Evolutionary conservation across 2,329 filamentous ascomycete species (phyloP).

Genomic region (Penicillium sp.): DNA sequence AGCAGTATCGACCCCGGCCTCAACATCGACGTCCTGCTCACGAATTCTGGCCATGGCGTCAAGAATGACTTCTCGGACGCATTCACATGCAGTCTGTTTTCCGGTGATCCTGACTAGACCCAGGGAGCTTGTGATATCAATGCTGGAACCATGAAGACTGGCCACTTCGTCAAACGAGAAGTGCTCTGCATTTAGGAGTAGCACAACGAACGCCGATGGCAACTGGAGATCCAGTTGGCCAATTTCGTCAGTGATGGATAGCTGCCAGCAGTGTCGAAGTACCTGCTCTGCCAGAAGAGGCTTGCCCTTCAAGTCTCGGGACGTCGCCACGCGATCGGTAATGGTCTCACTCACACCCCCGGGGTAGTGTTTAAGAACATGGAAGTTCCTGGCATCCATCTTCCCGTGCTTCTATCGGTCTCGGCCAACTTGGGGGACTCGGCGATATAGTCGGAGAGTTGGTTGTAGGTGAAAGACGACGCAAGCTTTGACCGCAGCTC

Average conservation of each 20-base stretch:
- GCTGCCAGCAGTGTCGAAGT: conserved; percentile 38
- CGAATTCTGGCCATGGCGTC: conserved; percentile 29
- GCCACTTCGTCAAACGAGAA: conserved; percentile 39
- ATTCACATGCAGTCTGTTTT: conserved; percentile 29
- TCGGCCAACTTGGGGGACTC: not conserved
- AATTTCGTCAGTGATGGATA: conserved; percentile 31
- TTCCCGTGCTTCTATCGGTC: not conserved
- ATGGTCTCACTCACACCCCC: not conserved
- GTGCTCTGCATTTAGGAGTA: conserved; percentile 31
- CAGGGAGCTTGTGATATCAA: conserved; percentile 33
- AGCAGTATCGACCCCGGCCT: conserved; percentile 4
- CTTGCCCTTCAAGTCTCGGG: conserved; percentile 28
- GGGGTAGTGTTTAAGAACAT: conserved; percentile 24
- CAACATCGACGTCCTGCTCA: conserved; percentile 27
- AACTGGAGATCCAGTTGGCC: conserved; percentile 37
- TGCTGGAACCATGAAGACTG: conserved; percentile 30
- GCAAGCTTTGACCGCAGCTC: conserved; percentile 27
- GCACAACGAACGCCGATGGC: conserved; percentile 22
- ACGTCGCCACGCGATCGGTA: conserved; percentile 16
- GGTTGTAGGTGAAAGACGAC: conserved; percentile 33
- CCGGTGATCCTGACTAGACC: conserved; percentile 37
- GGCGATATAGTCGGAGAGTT: conserved; percentile 31
- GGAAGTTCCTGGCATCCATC: conserved; percentile 34
- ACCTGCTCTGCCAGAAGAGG: conserved; percentile 32
- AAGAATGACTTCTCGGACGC: conserved; percentile 31